Evolutionary conservation across 208 protist genomes (phyloP).

Genomic region (Trichomonas tenax): DNA sequence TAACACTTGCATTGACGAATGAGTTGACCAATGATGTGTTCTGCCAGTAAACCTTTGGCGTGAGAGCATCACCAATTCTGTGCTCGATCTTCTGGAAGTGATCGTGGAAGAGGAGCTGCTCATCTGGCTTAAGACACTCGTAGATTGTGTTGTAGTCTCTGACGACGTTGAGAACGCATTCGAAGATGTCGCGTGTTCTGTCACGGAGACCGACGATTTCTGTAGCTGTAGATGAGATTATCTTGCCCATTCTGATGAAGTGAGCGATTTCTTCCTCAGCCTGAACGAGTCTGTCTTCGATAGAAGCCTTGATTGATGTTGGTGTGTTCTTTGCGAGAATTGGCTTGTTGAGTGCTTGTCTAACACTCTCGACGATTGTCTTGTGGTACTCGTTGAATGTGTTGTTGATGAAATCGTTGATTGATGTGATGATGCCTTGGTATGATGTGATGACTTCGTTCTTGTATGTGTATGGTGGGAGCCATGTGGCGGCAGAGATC

Average conservation of each 20-base stretch:
- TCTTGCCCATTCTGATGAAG: slow-evolving; percentile 51
- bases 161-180: slow-evolving; percentile 62
- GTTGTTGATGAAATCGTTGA: background rate
- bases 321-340: background rate
- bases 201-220: slow-evolving; percentile 70
- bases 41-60: slow-evolving; percentile 68
- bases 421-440: background rate
- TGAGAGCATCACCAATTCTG: slow-evolving; percentile 67
- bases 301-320: background rate
- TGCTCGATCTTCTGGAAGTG: slow-evolving; percentile 68
- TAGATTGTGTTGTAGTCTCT: slow-evolving; percentile 82
- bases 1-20: slow-evolving; percentile 72
- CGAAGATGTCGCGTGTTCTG: slow-evolving; percentile 70
- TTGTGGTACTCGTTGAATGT: slow-evolving; percentile 14
- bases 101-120: slow-evolving; percentile 73
- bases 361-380: background rate
- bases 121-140: slow-evolving; percentile 57
- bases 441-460: background rate
- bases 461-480: background rate
- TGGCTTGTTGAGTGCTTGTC: background rate
- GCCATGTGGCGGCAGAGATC: background rate
- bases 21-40: slow-evolving; percentile 75
- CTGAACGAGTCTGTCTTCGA: background rate
- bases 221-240: slow-evolving; percentile 56
- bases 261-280: background rate